These are phyloP conservation scores for Penicillium sp. DNA, from an alignment of 2,329 filamentous ascomycete species.

Conservation along the genomic window DNA sequence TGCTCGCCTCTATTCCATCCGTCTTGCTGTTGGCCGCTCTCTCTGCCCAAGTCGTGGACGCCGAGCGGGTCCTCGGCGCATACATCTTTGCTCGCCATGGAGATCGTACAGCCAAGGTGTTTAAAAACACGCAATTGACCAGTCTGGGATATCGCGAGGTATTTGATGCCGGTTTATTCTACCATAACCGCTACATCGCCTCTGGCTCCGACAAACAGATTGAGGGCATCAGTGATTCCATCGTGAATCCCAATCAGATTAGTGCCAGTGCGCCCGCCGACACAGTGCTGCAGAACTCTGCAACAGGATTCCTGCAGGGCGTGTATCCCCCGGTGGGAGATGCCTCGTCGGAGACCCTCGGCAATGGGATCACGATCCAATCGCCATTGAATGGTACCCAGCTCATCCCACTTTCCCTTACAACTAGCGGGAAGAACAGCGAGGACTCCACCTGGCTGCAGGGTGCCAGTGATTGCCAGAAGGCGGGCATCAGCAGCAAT, in stretches of 20 bases:
- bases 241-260: slow-evolving; percentile 65
- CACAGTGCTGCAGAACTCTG: slow-evolving; percentile 72
- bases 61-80: slow-evolving; percentile 69
- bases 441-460: slow-evolving; percentile 56
- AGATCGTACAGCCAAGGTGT: slow-evolving; percentile 74
- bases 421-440: slow-evolving; percentile 55
- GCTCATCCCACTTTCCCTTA: slow-evolving; percentile 66
- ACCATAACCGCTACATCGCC: slow-evolving; percentile 67
- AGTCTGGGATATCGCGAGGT: slow-evolving; percentile 73
- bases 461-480: slow-evolving; percentile 50
- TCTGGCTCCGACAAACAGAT: slow-evolving; percentile 56
- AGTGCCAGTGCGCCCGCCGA: slow-evolving; percentile 66
- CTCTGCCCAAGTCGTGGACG: slow-evolving; percentile 25
- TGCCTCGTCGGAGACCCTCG: slow-evolving; percentile 55
- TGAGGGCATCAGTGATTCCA: slow-evolving; percentile 57
- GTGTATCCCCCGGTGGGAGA: slow-evolving; percentile 72
- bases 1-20: slow-evolving; percentile 25
- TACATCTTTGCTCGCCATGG: slow-evolving; percentile 89
- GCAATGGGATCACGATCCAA: slow-evolving; percentile 62
- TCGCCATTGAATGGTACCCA: slow-evolving; percentile 76
- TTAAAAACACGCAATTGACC: slow-evolving; percentile 66
- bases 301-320: slow-evolving; percentile 73
- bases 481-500: slow-evolving; percentile 54
- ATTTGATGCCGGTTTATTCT: slow-evolving; percentile 66
- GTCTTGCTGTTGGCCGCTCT: slow-evolving; percentile 25